These are phyloP conservation scores for Magnolia kwangsiensis DNA, from an alignment of 164 flowering plant genomes.

Conservation along the genomic window DNA sequence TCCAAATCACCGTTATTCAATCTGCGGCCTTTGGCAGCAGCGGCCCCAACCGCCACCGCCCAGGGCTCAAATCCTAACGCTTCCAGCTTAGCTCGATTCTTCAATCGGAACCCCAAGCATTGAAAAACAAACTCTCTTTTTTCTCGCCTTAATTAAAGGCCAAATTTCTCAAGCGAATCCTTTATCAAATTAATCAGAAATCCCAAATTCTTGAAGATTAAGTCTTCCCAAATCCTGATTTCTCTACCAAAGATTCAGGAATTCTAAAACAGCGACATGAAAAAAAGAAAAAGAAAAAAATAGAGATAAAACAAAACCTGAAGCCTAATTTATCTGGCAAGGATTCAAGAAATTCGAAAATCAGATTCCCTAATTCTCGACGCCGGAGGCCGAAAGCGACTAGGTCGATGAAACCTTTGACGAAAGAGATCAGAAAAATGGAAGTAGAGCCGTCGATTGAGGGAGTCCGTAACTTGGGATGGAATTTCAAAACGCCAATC, in stretches of 20 bases:
- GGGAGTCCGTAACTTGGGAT: background rate
- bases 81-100: conserved; percentile 18
- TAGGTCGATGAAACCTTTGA: background rate
- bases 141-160: background rate
- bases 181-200: background rate
- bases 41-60: background rate
- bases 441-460: background rate
- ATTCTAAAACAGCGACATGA: background rate
- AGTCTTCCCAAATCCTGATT: background rate
- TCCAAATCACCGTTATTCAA: conserved; percentile 26
- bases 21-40: conserved; percentile 4
- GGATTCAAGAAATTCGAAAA: too few species aligned
- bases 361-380: too few species aligned
- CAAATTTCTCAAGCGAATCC: background rate
- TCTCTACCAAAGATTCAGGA: background rate
- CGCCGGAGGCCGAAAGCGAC: too few species aligned
- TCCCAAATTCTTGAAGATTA: background rate
- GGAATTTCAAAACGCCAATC: background rate
- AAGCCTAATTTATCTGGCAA: too few species aligned
- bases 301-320: too few species aligned
- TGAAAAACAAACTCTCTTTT: background rate
- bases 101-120: conserved; percentile 3
- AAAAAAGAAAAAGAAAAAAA: too few species aligned
- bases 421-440: background rate
- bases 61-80: conserved; percentile 13